These are phyloP conservation scores for Microstroma glucosiphilum DNA, from an alignment of 1,284 basidiomycete species.

Conservation along the genomic window DNA sequence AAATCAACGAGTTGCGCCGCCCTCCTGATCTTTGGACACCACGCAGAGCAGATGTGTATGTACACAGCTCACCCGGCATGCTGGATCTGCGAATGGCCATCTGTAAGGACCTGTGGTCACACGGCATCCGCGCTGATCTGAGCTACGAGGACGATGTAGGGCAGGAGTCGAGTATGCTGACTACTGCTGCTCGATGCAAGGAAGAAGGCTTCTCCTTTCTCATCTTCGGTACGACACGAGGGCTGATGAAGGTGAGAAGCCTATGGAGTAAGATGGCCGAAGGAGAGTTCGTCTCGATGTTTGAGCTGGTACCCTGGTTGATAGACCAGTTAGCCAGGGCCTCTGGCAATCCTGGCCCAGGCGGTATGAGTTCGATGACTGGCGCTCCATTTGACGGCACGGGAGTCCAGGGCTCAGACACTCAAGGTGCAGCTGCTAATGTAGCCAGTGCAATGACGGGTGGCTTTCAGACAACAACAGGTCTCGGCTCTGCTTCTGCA, in stretches of 20 bases:
- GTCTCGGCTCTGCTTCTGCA: neutral
- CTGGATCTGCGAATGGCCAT: constrained; percentile 71
- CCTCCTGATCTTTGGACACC: constrained; percentile 70
- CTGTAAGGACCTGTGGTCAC: constrained; percentile 69
- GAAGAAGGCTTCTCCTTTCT: constrained; percentile 46
- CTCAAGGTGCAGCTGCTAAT: neutral
- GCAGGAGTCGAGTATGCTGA: constrained; percentile 33
- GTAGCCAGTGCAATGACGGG: neutral
- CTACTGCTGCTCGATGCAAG: constrained; percentile 39
- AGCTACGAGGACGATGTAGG: constrained; percentile 60
- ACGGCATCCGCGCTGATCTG: constrained; percentile 75
- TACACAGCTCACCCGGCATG: constrained; percentile 69
- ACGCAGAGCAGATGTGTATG: constrained; percentile 66
- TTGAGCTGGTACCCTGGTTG: constrained; percentile 36
- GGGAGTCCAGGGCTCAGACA: neutral
- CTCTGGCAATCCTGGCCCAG: constrained; percentile 19
- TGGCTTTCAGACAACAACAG: neutral
- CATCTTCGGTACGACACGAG: constrained; percentile 27
- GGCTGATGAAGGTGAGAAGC: constrained; percentile 39
- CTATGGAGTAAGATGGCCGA: constrained; percentile 34
- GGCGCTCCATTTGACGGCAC: neutral
- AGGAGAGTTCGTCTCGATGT: constrained; percentile 31
- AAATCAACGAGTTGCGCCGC: constrained; percentile 66
- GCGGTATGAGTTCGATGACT: constrained; percentile 9
- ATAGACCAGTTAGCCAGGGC: constrained; percentile 37